A percentile compares a stretch with the other conserved stretches of the same genome.
These are phyloP conservation scores for Plasmodium reichenowi DNA, from an alignment of 169 alveolate species.

Conservation along the genomic window DNA sequence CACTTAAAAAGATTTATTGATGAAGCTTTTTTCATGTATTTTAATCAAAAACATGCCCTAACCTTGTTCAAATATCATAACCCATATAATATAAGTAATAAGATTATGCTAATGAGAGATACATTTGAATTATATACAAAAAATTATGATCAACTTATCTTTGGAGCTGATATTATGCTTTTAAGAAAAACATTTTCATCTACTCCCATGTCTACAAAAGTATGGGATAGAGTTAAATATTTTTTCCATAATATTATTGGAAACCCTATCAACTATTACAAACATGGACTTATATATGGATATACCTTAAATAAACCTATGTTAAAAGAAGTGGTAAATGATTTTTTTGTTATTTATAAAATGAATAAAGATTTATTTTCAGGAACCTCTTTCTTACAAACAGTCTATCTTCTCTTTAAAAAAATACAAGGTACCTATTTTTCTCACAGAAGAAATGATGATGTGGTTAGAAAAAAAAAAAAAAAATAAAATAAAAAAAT, in stretches of 20 bases:
- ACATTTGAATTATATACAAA: constrained; percentile 34
- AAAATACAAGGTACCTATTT: constrained; percentile 27
- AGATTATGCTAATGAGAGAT: constrained; percentile 57
- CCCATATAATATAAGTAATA: constrained; percentile 42
- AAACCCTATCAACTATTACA: constrained; percentile 37
- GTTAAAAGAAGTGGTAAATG: constrained; percentile 19
- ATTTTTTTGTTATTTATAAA: constrained; percentile 17
- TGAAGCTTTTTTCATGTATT: constrained; percentile 1
- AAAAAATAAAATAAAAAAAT: no score
- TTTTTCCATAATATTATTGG: constrained; percentile 19
- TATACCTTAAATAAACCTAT: constrained; percentile 23
- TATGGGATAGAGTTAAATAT: constrained; percentile 4
- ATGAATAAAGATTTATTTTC: constrained; percentile 17
- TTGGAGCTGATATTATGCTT: constrained; percentile 43
- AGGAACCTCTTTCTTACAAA: constrained; percentile 37
- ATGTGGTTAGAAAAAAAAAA: constrained; percentile 9
- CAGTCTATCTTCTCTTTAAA: constrained; percentile 37
- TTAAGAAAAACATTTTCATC: constrained; percentile 17
- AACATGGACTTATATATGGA: constrained; percentile 45
- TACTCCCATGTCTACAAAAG: not conserved
- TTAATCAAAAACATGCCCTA: constrained; percentile 46
- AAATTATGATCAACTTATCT: constrained; percentile 19
- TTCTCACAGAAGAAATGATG: constrained; percentile 58
- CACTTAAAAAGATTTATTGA: constrained; percentile 28
- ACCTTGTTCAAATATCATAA: constrained; percentile 17